These are phyloP conservation scores for Saturnispora dispora DNA, from an alignment of 805 yeast species.

Conservation along the genomic window DNA sequence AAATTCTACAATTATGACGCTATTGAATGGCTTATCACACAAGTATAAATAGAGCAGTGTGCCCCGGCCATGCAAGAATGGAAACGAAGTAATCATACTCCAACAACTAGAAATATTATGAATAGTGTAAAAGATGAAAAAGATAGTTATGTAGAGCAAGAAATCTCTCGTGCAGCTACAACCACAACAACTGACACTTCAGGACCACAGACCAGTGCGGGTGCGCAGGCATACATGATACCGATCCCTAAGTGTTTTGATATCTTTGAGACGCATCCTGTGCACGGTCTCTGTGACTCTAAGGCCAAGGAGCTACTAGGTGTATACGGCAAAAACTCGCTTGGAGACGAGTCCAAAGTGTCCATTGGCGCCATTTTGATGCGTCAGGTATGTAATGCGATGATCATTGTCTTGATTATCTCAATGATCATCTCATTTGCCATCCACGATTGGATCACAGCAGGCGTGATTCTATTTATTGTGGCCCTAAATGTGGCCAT, in stretches of 20 bases:
- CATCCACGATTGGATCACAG: slow-evolving; percentile 71
- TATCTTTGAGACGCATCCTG: slow-evolving; percentile 29
- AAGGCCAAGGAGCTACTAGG: slow-evolving; percentile 25
- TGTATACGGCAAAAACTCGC: slow-evolving; percentile 46
- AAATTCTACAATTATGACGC: not conserved
- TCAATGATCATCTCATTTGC: slow-evolving; percentile 66
- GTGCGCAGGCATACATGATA: slow-evolving; percentile 18
- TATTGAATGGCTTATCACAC: not conserved
- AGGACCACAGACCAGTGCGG: slow-evolving; percentile 6
- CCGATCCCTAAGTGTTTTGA: slow-evolving; percentile 15
- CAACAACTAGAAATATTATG: not conserved
- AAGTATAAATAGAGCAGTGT: not conserved
- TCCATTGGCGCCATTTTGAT: slow-evolving; percentile 46
- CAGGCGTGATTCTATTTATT: slow-evolving; percentile 70
- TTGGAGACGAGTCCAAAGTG: slow-evolving; percentile 52
- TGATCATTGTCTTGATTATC: slow-evolving; percentile 63
- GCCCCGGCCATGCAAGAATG: not conserved
- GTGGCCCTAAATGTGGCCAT: slow-evolving; percentile 53
- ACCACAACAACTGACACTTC: not conserved
- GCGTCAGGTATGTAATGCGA: slow-evolving; percentile 67
- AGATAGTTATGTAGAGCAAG: slow-evolving; percentile 7
- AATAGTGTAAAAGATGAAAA: slow-evolving; percentile 8
- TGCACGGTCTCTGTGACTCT: slow-evolving; percentile 38
- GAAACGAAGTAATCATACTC: not conserved
- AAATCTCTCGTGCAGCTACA: slow-evolving; percentile 8